Percentiles rank a stretch among this genome's conserved stretches.
These are phyloP conservation scores for Acacia confusa DNA, from an alignment of 306 rosid genomes.

Conservation along the genomic window DNA sequence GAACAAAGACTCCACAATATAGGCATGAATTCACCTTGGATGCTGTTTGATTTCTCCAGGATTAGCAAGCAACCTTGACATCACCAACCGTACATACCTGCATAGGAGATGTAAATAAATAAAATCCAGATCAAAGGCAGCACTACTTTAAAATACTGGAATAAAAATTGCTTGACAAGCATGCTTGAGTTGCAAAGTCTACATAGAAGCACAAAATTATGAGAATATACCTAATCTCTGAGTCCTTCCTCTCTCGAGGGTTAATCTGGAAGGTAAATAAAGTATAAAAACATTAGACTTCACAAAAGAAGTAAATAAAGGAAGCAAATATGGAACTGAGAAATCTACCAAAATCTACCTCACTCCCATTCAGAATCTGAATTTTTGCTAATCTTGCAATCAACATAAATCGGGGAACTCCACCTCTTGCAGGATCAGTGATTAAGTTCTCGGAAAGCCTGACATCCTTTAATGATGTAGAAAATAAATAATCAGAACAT, in stretches of 20 bases:
- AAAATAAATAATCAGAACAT: slow-evolving; percentile 39
- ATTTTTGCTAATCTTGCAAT: slow-evolving; percentile 76
- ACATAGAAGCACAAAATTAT: slow-evolving; percentile 3
- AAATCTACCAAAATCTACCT: slow-evolving; percentile 53
- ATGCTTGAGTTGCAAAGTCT: background rate
- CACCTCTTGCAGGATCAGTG: slow-evolving; percentile 71
- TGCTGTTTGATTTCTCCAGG: slow-evolving; percentile 69
- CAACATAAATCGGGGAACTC: slow-evolving; percentile 77
- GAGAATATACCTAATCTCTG: slow-evolving; percentile 79
- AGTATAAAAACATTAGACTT: slow-evolving; percentile 17
- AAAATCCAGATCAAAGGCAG: slow-evolving; percentile 9
- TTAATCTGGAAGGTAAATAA: slow-evolving; percentile 57
- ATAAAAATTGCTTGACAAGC: slow-evolving; percentile 9
- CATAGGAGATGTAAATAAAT: slow-evolving; percentile 29
- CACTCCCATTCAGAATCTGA: slow-evolving; percentile 81
- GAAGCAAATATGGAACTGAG: slow-evolving; percentile 17
- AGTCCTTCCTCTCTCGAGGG: slow-evolving; percentile 88
- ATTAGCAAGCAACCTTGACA: slow-evolving; percentile 59
- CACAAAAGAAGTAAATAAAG: slow-evolving; percentile 14
- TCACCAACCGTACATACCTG: slow-evolving; percentile 85
- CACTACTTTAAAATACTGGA: background rate
- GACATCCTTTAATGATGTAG: slow-evolving; percentile 55
- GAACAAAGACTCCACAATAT: slow-evolving; percentile 28
- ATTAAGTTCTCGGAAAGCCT: slow-evolving; percentile 89
- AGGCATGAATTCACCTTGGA: slow-evolving; percentile 63